These are phyloP conservation scores for Harringtonia lauricola DNA, from an alignment of 2,329 filamentous ascomycete genomes.

Conservation along the genomic window DNA sequence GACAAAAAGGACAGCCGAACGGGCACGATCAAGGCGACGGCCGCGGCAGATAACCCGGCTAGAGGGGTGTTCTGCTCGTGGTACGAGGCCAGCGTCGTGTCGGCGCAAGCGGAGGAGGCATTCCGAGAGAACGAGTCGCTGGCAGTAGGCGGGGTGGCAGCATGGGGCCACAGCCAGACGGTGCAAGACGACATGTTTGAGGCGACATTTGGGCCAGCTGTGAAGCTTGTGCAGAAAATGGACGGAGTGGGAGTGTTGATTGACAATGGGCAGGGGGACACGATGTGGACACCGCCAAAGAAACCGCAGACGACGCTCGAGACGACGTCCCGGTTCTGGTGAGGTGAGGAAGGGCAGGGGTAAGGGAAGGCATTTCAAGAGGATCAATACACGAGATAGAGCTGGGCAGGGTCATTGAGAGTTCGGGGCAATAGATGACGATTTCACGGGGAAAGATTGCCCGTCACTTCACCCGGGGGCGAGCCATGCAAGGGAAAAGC, in stretches of 20 bases:
- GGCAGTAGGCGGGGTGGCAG: conserved; percentile 13
- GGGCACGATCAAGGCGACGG: conserved; percentile 3
- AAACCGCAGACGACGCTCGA: background rate
- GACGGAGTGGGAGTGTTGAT: conserved; percentile 18
- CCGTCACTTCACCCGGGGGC: too few species aligned
- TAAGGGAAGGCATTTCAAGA: too few species aligned
- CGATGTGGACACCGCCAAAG: conserved; percentile 4
- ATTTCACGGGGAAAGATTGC: too few species aligned
- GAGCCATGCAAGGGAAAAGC: too few species aligned
- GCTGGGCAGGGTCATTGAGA: background rate
- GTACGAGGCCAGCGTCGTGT: conserved; percentile 20
- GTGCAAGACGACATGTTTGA: conserved; percentile 11
- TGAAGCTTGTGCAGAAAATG: conserved; percentile 18
- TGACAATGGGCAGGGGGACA: conserved; percentile 11
- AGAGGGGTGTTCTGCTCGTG: conserved; percentile 15
- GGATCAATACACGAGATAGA: background rate
- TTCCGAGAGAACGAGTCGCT: conserved; percentile 16
- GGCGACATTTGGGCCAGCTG: conserved; percentile 15
- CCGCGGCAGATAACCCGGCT: conserved; percentile 6
- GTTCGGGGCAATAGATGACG: too few species aligned
- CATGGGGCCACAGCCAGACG: conserved; percentile 13
- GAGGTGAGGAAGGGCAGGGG: background rate
- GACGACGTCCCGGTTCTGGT: conserved; percentile 8
- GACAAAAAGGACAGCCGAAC: background rate
- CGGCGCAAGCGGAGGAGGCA: conserved; percentile 13